phyloP scores from a whole-genome alignment of 23 red algal genomes.

The Cyanidiococcus yangmingshanensis region DNA sequence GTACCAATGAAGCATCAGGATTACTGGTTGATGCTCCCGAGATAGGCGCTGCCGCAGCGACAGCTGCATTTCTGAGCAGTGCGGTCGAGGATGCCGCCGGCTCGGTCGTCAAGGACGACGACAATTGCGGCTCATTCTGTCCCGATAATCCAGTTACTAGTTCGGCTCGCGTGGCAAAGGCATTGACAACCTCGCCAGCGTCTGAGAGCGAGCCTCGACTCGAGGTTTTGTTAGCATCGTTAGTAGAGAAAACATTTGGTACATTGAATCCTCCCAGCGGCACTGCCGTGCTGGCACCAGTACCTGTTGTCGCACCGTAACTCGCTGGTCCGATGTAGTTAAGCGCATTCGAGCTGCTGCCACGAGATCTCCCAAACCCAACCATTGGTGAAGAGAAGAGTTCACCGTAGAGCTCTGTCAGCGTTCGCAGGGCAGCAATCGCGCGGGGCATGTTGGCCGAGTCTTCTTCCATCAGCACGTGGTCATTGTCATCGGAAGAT shows the following conservation, averaged over 20 bases:
- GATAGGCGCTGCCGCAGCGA: not conserved
- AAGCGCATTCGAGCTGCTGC: not conserved
- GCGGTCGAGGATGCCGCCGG: not conserved
- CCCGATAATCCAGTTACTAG: not conserved
- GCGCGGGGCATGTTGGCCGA: slow-evolving; percentile 13
- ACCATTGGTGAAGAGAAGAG: not conserved
- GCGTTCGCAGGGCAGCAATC: not conserved
- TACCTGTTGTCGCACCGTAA: not conserved
- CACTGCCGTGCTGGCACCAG: not conserved
- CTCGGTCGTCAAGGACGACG: not conserved
- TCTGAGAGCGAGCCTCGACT: not conserved
- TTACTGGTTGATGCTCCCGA: not conserved
- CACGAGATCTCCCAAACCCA: not conserved
- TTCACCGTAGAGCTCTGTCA: not conserved
- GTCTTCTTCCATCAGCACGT: slow-evolving; percentile 10
- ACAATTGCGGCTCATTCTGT: not conserved
- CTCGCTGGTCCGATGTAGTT: not conserved
- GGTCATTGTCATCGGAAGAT: not conserved
- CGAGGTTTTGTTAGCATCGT: not conserved
- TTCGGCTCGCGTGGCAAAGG: not conserved
- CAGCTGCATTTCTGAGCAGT: not conserved
- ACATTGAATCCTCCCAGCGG: too few relatives aligned
- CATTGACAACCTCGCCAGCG: not conserved
- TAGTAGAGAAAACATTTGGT: not conserved
- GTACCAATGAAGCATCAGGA: not conserved